A percentile compares a stretch with the other conserved stretches of the same genome.
These are phyloP conservation scores for Tuber borchii DNA, from an alignment of 495 filamentous ascomycete species.

Conservation along the genomic window DNA sequence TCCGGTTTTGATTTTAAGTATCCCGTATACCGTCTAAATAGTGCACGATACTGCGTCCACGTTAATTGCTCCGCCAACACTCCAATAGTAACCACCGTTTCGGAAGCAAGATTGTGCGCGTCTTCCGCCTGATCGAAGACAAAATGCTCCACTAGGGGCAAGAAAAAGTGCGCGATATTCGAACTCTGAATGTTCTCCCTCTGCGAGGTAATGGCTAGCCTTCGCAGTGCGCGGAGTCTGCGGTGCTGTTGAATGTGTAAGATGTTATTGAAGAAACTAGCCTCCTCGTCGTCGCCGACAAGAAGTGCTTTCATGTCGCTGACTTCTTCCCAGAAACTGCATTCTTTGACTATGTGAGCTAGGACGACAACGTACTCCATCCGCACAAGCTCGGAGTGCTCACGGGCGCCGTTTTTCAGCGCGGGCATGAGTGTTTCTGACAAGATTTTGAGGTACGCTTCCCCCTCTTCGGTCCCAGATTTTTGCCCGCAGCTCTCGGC, in stretches of 20 bases:
- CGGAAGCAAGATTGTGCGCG: slow-evolving; percentile 75
- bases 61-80: slow-evolving; percentile 67
- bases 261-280: slow-evolving; percentile 88
- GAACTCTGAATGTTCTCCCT: slow-evolving; percentile 59
- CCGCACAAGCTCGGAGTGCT: slow-evolving; percentile 75
- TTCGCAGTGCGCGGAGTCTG: slow-evolving; percentile 72
- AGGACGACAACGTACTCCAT: slow-evolving; percentile 71
- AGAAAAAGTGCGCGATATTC: slow-evolving; percentile 77
- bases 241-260: slow-evolving; percentile 85
- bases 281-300: slow-evolving; percentile 72
- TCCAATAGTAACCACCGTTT: slow-evolving; percentile 69
- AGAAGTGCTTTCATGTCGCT: slow-evolving; percentile 69
- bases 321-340: slow-evolving; percentile 61
- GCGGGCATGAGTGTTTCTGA: slow-evolving; percentile 62
- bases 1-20: slow-evolving; percentile 76
- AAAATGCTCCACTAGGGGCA: slow-evolving; percentile 90
- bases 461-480: slow-evolving; percentile 43
- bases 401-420: slow-evolving; percentile 64
- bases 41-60: slow-evolving; percentile 83
- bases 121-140: slow-evolving; percentile 74
- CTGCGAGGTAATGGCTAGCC: slow-evolving; percentile 60
- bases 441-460: slow-evolving; percentile 52
- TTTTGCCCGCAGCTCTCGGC: slow-evolving; percentile 53
- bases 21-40: slow-evolving; percentile 70
- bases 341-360: slow-evolving; percentile 65